Evolutionary conservation across 768 basidiomycete species (phyloP).

Genomic region (Podaxis sp.): DNA sequence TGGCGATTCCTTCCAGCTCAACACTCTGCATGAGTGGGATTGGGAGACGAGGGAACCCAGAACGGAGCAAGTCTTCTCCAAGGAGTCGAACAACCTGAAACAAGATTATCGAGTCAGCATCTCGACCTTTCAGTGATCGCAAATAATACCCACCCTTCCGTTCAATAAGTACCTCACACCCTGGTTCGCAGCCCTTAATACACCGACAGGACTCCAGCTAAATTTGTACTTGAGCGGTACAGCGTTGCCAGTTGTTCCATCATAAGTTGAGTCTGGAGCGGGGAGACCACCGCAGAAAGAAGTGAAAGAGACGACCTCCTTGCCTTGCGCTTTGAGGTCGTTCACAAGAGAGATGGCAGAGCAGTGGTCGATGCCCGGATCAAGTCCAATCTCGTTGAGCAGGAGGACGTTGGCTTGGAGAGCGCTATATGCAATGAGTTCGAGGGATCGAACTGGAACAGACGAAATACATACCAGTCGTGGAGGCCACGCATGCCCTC

Average conservation of each 20-base stretch:
- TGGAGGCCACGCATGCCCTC: conserved; percentile 57
- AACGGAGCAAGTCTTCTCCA: conserved; percentile 52
- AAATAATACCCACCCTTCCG: conserved; percentile 42
- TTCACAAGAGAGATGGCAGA: conserved; percentile 75
- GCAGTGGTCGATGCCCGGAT: conserved; percentile 89
- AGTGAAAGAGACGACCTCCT: conserved; percentile 67
- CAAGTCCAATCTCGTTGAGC: conserved; percentile 88
- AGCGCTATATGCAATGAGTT: conserved; percentile 35
- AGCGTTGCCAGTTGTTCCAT: conserved; percentile 30
- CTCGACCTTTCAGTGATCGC: neutral
- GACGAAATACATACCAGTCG: neutral
- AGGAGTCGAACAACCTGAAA: conserved; percentile 46
- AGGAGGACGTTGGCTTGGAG: conserved; percentile 66
- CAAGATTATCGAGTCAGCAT: neutral
- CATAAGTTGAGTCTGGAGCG: conserved; percentile 52
- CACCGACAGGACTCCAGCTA: conserved; percentile 90
- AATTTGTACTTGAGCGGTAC: conserved; percentile 90
- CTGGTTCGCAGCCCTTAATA: conserved; percentile 78
- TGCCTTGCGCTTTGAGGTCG: conserved; percentile 48
- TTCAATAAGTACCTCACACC: conserved; percentile 63
- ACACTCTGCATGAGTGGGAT: conserved; percentile 50
- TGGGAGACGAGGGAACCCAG: conserved; percentile 66
- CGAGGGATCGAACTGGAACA: neutral
- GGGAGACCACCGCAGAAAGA: conserved; percentile 95
- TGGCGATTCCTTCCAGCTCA: conserved; percentile 81